Evolutionary conservation across 2,329 filamentous ascomycete genomes (phyloP).

Genomic region (Lecanoromycetidae sp.): DNA sequence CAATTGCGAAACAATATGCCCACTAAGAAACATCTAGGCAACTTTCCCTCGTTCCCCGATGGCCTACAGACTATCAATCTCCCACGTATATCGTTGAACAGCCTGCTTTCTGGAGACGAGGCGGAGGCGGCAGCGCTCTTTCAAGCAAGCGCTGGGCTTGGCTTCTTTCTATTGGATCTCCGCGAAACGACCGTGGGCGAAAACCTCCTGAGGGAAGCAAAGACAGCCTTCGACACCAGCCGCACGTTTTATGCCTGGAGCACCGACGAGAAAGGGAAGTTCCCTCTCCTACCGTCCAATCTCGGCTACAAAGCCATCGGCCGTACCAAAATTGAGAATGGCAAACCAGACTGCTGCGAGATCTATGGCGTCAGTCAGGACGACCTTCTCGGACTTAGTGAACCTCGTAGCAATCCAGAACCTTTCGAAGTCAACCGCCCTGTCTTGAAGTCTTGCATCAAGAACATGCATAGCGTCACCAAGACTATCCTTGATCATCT

Average conservation of each 20-base stretch:
- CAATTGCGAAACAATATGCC: neutral
- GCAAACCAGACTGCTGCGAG: slow-evolving; percentile 20
- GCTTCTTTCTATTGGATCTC: slow-evolving; percentile 9
- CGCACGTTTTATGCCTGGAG: neutral
- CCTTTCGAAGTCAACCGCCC: neutral
- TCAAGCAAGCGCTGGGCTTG: neutral
- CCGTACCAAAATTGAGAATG: slow-evolving; percentile 8
- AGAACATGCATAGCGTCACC: neutral
- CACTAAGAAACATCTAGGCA: neutral
- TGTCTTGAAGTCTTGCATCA: neutral
- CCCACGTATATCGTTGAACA: neutral
- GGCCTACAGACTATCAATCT: neutral
- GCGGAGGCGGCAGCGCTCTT: slow-evolving; percentile 1
- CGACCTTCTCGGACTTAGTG: slow-evolving; percentile 31
- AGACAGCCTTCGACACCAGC: neutral
- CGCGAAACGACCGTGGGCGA: neutral
- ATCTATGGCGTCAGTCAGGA: slow-evolving; percentile 33
- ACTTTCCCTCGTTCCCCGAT: neutral
- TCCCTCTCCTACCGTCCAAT: neutral
- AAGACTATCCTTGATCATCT: neutral
- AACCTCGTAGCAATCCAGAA: neutral
- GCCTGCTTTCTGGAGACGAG: neutral
- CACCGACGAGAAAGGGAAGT: neutral
- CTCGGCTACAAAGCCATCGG: slow-evolving; percentile 3
- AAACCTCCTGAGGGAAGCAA: neutral